Percentiles rank a stretch among this genome's conserved stretches.
Evolutionary conservation across 1,139 yeast species (phyloP).

Genomic region (Keqinozyma sinolaborantium): DNA sequence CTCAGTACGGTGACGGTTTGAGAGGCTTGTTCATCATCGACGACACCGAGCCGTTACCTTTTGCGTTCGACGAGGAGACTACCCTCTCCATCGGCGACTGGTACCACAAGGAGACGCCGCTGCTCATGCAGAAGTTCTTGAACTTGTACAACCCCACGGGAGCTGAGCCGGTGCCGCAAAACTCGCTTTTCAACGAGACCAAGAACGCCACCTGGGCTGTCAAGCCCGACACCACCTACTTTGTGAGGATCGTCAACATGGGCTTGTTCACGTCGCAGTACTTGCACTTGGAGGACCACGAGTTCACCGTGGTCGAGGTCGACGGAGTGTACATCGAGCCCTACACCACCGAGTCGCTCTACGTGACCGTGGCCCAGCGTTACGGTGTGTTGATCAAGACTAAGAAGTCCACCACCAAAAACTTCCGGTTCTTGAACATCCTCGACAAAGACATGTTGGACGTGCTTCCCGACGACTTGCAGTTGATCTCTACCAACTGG

Average conservation of each 20-base stretch:
- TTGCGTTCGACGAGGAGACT: conserved; percentile 71
- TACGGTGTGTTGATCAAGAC: conserved; percentile 72
- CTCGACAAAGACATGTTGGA: conserved; percentile 83
- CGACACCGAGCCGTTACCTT: conserved; percentile 49
- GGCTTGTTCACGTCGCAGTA: conserved; percentile 90
- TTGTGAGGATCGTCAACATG: conserved; percentile 70
- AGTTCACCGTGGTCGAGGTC: conserved; percentile 74
- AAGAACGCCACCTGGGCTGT: conserved; percentile 68
- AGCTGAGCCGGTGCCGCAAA: conserved; percentile 92
- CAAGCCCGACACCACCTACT: conserved; percentile 75
- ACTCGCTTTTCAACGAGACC: conserved; percentile 74
- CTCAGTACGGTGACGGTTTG: conserved; percentile 91
- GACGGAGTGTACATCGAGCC: conserved; percentile 79
- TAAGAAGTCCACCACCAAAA: conserved; percentile 53
- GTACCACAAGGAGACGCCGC: conserved; percentile 67
- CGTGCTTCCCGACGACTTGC: conserved; percentile 56
- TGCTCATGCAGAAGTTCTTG: conserved; percentile 54
- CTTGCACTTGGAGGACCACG: conserved; percentile 82
- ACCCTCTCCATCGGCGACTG: conserved; percentile 72
- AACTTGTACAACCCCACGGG: conserved; percentile 86
- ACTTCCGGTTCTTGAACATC: conserved; percentile 74
- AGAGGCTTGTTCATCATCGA: conserved; percentile 74
- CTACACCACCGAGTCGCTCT: conserved; percentile 53
- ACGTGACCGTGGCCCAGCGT: conserved; percentile 76
- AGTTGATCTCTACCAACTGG: conserved; percentile 69